These are phyloP conservation scores for Fusarium siculi DNA, from an alignment of 2,329 filamentous ascomycete species.

Conservation along the genomic window DNA sequence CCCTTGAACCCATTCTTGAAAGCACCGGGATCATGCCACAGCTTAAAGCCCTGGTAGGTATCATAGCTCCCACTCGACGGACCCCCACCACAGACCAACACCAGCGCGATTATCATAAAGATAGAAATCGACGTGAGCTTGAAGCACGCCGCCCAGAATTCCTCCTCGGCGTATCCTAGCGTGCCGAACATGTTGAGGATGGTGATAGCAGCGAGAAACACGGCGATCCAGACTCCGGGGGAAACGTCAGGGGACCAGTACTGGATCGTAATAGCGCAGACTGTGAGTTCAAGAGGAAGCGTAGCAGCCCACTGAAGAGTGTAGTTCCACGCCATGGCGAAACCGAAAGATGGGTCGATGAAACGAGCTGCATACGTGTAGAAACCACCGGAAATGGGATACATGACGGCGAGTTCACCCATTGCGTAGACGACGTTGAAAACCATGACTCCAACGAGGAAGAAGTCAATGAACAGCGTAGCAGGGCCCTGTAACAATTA, in stretches of 20 bases:
- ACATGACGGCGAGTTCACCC: conserved; percentile 70
- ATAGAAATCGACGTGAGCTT: conserved; percentile 67
- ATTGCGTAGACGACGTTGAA: conserved; percentile 69
- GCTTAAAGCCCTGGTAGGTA: conserved; percentile 55
- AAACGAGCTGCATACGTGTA: conserved; percentile 54
- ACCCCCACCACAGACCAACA: conserved; percentile 68
- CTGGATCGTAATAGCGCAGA: conserved; percentile 56
- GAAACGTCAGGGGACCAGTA: conserved; percentile 55
- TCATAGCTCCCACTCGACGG: conserved; percentile 58
- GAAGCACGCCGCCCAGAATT: conserved; percentile 65
- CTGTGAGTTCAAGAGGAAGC: conserved; percentile 55
- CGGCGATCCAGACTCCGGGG: conserved; percentile 51
- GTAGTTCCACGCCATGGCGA: conserved; percentile 63
- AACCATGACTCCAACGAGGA: conserved; percentile 69
- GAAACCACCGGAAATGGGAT: conserved; percentile 70
- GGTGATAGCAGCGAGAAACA: conserved; percentile 63
- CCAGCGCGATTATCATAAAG: conserved; percentile 71
- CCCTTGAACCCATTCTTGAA: conserved; percentile 80
- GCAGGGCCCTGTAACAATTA: conserved; percentile 50
- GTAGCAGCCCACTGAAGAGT: conserved; percentile 57
- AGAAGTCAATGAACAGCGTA: conserved; percentile 61
- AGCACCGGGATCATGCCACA: conserved; percentile 52
- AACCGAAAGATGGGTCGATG: conserved; percentile 66
- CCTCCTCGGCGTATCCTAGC: conserved; percentile 63
- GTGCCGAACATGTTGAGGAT: conserved; percentile 67